Base-by-base conservation (phyloP, 176 grass and related monocot genomes). In the Pontederia paniculata region DNA sequence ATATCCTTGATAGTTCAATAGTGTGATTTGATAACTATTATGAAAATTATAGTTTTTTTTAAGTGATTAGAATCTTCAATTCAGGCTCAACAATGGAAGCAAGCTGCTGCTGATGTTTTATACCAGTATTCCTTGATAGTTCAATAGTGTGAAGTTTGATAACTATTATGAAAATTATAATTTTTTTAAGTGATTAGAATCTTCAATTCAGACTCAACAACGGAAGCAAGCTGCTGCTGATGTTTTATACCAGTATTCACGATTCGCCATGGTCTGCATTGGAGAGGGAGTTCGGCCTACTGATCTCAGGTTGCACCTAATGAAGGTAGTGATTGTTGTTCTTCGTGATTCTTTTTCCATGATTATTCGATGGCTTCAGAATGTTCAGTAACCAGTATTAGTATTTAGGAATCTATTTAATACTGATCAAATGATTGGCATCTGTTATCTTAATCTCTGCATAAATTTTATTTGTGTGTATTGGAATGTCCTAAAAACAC, bases 251-350 rank as follows among this genome's bases (percentile, higher is more conserved):
- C 80, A 97, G 52, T 97, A 97, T 74, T 90, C 93, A 5, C 80
- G 87, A 19, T 97, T 97, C 77, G 83, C 78, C 60, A 84, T 88
- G 83, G 93, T 90, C 15, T 97, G 93, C 80, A 88, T 97, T 56
- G 93, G 93, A 10, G 83, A 97, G 71, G 93, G 76, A 13, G 75
- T 97, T 78, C 77, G 72, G 14, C 86, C 93, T 18, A 81, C 74
- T 77, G 93, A 97, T 84, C 72, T 97, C 19, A 84, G 86, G 57
- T 77, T 97, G 51, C 86, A 97, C 57, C 80, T 90, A 70, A 97
- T 90, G 83, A 97, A 97, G 80, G 91, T 97, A 73, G 42, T 55
- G 48, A 17, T 65, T 77, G 50, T 17, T 10, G 14, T 31, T 55
- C 53, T 18, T 23, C 7, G 14, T 21, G 13, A 57, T 37, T 50